A percentile compares a stretch with the other conserved stretches of the same genome.
phyloP scores from a whole-genome alignment of 1,284 basidiomycete genomes.

The Cronartium ribicola region DNA sequence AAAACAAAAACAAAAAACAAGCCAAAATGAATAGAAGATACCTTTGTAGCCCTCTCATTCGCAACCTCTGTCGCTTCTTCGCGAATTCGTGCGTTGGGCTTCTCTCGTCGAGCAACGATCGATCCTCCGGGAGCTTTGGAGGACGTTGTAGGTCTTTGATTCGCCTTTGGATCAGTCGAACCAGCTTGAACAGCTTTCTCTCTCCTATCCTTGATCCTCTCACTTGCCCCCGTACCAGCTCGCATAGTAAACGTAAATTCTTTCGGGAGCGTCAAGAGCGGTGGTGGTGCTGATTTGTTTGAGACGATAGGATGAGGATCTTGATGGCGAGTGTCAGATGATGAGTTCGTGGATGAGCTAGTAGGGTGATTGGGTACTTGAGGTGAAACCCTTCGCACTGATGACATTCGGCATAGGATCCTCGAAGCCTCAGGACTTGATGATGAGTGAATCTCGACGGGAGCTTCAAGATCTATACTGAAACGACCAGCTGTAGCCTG shows the following conservation, averaged over 20 bases:
- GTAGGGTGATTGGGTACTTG: background rate
- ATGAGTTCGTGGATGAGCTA: background rate
- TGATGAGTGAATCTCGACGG: background rate
- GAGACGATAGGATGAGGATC: background rate
- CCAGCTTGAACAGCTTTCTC: conserved; percentile 4
- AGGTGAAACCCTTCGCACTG: no score
- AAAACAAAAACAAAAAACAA: background rate
- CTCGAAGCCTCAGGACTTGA: background rate
- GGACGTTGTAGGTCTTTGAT: background rate
- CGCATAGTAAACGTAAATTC: conserved; percentile 24
- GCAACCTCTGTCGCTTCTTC: conserved; percentile 6
- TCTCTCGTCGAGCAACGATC: background rate
- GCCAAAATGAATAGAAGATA: conserved; percentile 1
- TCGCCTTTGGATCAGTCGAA: background rate
- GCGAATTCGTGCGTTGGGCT: conserved; percentile 15
- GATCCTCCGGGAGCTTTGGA: background rate
- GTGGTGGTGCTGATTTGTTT: conserved; percentile 2
- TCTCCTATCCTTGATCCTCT: conserved; percentile 25
- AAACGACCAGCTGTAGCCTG: background rate
- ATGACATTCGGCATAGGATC: background rate
- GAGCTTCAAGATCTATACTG: conserved; percentile 3
- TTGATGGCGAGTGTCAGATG: no score
- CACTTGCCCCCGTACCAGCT: conserved; percentile 14
- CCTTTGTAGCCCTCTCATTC: conserved; percentile 30
- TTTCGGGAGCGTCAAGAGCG: conserved; percentile 34